These are phyloP conservation scores for Capronia coronata DNA, from an alignment of 2,329 filamentous ascomycete genomes.

Conservation along the genomic window DNA sequence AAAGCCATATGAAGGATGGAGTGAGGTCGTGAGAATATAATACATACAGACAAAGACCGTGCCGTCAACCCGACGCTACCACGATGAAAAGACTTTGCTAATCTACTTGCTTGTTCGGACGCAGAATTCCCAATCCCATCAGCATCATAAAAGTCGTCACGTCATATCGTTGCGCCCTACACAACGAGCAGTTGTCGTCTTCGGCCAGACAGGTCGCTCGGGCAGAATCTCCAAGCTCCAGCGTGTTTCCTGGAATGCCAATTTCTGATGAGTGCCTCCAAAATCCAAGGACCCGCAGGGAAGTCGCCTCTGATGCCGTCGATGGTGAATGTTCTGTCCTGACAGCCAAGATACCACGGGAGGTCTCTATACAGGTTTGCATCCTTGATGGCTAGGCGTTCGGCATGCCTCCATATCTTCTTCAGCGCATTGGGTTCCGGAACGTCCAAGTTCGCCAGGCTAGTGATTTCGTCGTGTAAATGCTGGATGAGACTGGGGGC, in stretches of 20 bases:
- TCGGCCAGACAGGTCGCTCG: constrained; percentile 22
- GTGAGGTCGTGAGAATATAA: not conserved
- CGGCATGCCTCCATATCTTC: constrained; percentile 26
- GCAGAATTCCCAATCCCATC: constrained; percentile 2
- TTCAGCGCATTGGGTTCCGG: constrained; percentile 24
- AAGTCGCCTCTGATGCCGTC: constrained; percentile 17
- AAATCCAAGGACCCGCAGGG: constrained; percentile 13
- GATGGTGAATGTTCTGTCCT: constrained; percentile 26
- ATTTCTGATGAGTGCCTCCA: constrained; percentile 17
- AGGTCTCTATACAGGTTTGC: constrained; percentile 18
- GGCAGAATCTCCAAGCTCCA: constrained; percentile 25
- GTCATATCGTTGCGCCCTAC: not conserved
- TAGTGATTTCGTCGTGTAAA: constrained; percentile 28
- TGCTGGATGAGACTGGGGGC: constrained; percentile 28
- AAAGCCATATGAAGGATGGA: not conserved
- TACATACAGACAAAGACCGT: not conserved
- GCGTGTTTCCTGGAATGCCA: constrained; percentile 23
- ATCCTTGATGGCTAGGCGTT: constrained; percentile 13
- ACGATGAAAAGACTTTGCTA: constrained; percentile 8
- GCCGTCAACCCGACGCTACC: not conserved
- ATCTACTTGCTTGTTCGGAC: no score
- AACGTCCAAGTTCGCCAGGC: constrained; percentile 21
- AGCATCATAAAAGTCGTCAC: not conserved
- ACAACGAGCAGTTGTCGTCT: constrained; percentile 10
- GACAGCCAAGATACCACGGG: constrained; percentile 25